Conservation (phyloP, 2,329 filamentous ascomycete genomes). For the Trichophyton simii region DNA sequence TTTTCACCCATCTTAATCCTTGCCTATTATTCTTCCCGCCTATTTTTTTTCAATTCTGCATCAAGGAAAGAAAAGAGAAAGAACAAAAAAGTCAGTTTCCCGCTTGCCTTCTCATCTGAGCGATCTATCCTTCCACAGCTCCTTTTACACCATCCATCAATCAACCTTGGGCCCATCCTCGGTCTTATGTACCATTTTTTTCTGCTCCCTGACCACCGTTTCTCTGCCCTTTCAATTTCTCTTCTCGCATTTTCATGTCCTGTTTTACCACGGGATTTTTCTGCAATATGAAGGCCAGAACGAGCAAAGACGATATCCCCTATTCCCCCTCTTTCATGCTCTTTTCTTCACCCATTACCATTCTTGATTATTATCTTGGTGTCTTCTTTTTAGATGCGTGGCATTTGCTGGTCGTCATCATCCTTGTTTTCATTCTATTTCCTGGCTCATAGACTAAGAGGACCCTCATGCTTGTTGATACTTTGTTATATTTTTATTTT, state of each 20-base stretch:
- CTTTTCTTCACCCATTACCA: neutral
- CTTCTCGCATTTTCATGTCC: neutral
- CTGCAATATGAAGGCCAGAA: neutral
- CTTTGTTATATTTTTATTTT: neutral
- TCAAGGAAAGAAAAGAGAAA: neutral
- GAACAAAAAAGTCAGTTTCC: neutral
- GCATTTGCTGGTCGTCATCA: conserved; percentile 2
- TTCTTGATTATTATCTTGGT: conserved; percentile 3
- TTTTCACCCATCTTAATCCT: neutral
- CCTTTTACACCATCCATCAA: neutral
- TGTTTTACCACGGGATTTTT: neutral
- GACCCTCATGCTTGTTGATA: neutral
- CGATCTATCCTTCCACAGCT: neutral
- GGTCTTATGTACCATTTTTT: conserved; percentile 1
- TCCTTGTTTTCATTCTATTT: neutral
- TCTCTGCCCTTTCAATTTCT: neutral
- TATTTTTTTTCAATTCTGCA: neutral
- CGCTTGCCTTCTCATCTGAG: neutral
- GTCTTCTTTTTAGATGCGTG: conserved; percentile 1
- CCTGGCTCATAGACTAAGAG: conserved; percentile 1
- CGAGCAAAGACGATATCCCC: neutral
- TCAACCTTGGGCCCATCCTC: conserved; percentile 1
- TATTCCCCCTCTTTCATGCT: neutral
- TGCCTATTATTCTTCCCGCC: neutral
- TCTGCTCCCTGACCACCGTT: neutral